Base-by-base conservation (phyloP, 805 yeast genomes). In the Metschnikowia kofuensis region DNA sequence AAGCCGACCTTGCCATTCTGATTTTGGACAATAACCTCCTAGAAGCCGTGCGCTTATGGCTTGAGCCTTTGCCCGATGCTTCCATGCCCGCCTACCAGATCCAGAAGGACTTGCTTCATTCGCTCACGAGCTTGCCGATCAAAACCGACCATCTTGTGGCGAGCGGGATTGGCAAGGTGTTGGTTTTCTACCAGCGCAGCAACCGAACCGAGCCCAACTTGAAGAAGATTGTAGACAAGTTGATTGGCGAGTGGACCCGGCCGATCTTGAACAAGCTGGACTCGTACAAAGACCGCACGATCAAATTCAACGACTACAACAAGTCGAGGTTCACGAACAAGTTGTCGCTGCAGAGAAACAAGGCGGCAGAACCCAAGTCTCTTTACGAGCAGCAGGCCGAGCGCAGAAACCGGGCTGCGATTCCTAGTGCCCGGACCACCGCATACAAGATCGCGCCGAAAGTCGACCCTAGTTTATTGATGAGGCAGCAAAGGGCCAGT, bases 11-110 rank as follows among this genome's bases (percentile, higher is more conserved):
- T 59, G 91, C 96, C 32, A 96, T 92, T 63, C 86, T 96, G 29
- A 89, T 94, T 50, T 76, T 94, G 61, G 99, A 94, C 72, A 94
- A 94, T 66, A 94, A 94, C 67, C 69, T 94, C 59, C 75, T 94
- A 51, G 97, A 92, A 60, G 92, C 96, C 44, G 91, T 94, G 28
- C 80, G 98, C 58, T 84, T 89, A 65, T 94, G 99, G 99, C 76
- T 94, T 49, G 99, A 94, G 68, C 99, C 99, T 30, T 77, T 94
- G 59, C 99, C 99, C 4, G 98, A 95, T 75, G 96, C 95, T 40
- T 89, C 97, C 10, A 77, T 94, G 69, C 99, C 99, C n/a, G 91
- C 96, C 1, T 94, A 87, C 70, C 96, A 90, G 66, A 92, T 94
- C 56, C 99, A 94, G 67, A 89, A 86, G 66, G 91, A 87, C 48